A percentile compares a stretch with the other conserved stretches of the same genome.
phyloP scores from a whole-genome alignment of 2,329 filamentous ascomycete species.

The Balansia obtecta region DNA sequence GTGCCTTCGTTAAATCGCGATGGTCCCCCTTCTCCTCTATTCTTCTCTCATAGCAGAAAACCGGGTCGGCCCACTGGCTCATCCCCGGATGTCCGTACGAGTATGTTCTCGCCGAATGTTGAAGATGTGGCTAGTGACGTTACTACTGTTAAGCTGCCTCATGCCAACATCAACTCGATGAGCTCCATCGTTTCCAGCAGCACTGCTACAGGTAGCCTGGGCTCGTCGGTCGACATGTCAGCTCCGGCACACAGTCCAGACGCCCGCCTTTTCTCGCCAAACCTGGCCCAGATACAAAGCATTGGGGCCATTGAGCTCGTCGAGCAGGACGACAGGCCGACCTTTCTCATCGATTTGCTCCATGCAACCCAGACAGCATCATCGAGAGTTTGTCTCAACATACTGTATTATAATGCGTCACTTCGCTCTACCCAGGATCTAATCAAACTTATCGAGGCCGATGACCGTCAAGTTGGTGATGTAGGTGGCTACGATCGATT shows the following conservation, averaged over 20 bases:
- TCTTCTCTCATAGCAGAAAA: slow-evolving; percentile 35
- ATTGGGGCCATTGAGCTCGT: slow-evolving; percentile 61
- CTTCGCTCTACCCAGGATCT: slow-evolving; percentile 45
- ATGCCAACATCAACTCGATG: slow-evolving; percentile 36
- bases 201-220: slow-evolving; percentile 39
- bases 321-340: slow-evolving; percentile 65
- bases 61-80: slow-evolving; percentile 24
- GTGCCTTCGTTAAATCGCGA: slow-evolving; percentile 15
- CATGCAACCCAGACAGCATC: slow-evolving; percentile 40
- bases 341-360: slow-evolving; percentile 59
- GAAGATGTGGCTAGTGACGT: slow-evolving; percentile 32
- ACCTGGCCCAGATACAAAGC: slow-evolving; percentile 38
- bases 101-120: slow-evolving; percentile 34
- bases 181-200: slow-evolving; percentile 36
- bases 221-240: slow-evolving; percentile 41
- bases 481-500: slow-evolving; percentile 47
- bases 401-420: slow-evolving; percentile 57
- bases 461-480: slow-evolving; percentile 28
- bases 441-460: slow-evolving; percentile 42
- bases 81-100: slow-evolving; percentile 29
- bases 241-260: slow-evolving; percentile 41
- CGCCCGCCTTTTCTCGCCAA: slow-evolving; percentile 30
- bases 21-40: slow-evolving; percentile 35
- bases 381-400: slow-evolving; percentile 39
- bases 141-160: slow-evolving; percentile 42